Evolutionary conservation across 192 early-diverging fungal genomes (phyloP).

Genomic region (Entomortierella lignicola): DNA sequence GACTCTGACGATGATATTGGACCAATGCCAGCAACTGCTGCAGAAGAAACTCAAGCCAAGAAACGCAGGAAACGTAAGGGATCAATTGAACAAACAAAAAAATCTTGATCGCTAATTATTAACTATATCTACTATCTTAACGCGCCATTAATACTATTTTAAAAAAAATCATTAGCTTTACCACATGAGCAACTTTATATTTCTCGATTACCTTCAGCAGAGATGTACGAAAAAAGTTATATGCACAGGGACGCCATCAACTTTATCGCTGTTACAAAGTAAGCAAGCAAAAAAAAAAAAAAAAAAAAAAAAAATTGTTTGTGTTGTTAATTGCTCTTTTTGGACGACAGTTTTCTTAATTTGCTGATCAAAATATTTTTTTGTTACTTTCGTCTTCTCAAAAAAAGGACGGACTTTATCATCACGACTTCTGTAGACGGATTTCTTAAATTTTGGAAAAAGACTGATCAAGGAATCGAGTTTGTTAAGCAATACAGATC

Average conservation of each 20-base stretch:
- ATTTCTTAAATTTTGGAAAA: slow-evolving; percentile 99
- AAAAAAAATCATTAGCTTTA: too few species aligned
- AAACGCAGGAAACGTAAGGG: slow-evolving; percentile 41
- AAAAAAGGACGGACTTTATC: slow-evolving; percentile 93
- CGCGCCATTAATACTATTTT: too few species aligned
- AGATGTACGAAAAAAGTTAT: slow-evolving; percentile 94
- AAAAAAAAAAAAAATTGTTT: too few species aligned
- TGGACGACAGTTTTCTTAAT: too few species aligned
- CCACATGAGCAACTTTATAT: slow-evolving; percentile 83
- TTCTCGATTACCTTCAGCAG: slow-evolving; percentile 82
- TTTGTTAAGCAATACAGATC: slow-evolving; percentile 98
- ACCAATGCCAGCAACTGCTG: slow-evolving; percentile 42
- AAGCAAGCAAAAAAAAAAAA: not conserved
- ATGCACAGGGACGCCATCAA: slow-evolving; percentile 96
- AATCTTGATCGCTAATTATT: not conserved
- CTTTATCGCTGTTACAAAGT: slow-evolving; percentile 79
- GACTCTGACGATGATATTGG: slow-evolving; percentile 51
- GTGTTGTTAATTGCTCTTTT: too few species aligned
- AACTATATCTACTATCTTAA: not conserved
- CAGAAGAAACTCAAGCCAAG: slow-evolving; percentile 12
- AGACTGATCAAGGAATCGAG: slow-evolving; percentile 90
- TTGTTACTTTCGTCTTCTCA: too few species aligned
- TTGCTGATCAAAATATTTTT: too few species aligned
- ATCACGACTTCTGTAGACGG: slow-evolving; percentile 96
- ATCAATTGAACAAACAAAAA: not conserved